These are phyloP conservation scores for Globisporangium nunn DNA, from an alignment of 352 stramenopile genomes.

Conservation along the genomic window DNA sequence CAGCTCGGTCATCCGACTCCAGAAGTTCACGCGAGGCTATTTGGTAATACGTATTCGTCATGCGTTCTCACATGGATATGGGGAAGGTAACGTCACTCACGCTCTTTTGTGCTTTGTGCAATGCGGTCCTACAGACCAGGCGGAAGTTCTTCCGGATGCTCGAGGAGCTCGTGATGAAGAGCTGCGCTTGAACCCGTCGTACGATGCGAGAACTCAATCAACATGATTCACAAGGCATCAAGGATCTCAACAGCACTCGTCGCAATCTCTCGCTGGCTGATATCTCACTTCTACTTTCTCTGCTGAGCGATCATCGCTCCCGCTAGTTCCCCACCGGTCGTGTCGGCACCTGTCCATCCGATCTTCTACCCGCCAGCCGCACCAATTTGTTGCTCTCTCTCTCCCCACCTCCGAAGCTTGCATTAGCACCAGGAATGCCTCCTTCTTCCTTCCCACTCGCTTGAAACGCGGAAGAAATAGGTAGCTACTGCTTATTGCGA, in stretches of 20 bases:
- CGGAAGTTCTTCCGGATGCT: constrained; percentile 32
- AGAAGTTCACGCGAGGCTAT: constrained; percentile 18
- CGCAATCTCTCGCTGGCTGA: background rate
- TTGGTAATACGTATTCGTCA: constrained; percentile 10
- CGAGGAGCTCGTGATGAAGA: constrained; percentile 24
- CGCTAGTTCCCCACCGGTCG: background rate
- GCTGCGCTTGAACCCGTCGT: background rate
- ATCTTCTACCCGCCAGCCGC: background rate
- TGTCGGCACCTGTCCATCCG: background rate
- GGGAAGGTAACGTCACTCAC: background rate
- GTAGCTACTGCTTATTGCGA: constrained; percentile 16
- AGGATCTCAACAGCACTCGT: background rate
- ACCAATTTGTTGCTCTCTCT: background rate
- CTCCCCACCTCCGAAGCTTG: background rate
- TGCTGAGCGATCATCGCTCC: background rate
- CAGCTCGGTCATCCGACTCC: constrained; percentile 12
- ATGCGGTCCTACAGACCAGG: constrained; percentile 16
- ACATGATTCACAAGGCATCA: background rate
- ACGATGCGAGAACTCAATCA: background rate
- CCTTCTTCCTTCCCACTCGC: background rate
- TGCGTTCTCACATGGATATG: too few relatives aligned
- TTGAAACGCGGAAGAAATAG: background rate
- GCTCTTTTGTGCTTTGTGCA: background rate
- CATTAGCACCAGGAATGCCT: background rate
- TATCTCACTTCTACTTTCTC: background rate